Conservation (phyloP, 2,329 filamentous ascomycete genomes). For the Rhynchosporium agropyri region DNA sequence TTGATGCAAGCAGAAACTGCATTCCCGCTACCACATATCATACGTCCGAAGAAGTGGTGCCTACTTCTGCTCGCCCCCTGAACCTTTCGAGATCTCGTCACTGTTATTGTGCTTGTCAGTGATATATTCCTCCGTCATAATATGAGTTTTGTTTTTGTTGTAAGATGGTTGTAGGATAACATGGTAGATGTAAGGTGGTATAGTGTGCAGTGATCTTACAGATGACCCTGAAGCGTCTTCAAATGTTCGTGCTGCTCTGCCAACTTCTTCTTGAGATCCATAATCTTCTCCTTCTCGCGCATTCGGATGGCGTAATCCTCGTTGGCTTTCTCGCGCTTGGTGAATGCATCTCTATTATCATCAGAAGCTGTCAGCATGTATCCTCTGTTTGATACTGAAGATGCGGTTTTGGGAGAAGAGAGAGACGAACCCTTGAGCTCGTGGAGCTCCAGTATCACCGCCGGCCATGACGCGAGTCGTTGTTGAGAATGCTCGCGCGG, state of each 20-base stretch:
- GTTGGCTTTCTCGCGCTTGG: constrained; percentile 82
- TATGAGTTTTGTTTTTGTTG: too few relatives aligned
- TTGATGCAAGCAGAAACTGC: constrained; percentile 17
- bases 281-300: constrained; percentile 90
- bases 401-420: neutral
- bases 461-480: constrained; percentile 57
- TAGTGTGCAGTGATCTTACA: constrained; percentile 58
- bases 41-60: constrained; percentile 24
- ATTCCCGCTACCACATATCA: constrained; percentile 3
- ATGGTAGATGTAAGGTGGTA: too few relatives aligned
- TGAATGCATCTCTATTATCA: constrained; percentile 78
- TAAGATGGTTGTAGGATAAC: too few relatives aligned
- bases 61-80: constrained; percentile 48
- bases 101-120: constrained; percentile 48
- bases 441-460: constrained; percentile 56
- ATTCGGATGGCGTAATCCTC: constrained; percentile 84
- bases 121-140: neutral
- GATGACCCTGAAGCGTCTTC: constrained; percentile 81
- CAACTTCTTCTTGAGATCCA: constrained; percentile 73
- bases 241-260: constrained; percentile 79
- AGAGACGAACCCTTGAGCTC: constrained; percentile 32
- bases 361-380: constrained; percentile 27
- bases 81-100: constrained; percentile 74
- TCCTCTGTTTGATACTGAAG: neutral
- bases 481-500: constrained; percentile 57